Evolutionary conservation across 2,329 filamentous ascomycete species (phyloP), one percentile per base, ranked within the genome.

Genomic region (Colletotrichum cuscutae): DNA sequence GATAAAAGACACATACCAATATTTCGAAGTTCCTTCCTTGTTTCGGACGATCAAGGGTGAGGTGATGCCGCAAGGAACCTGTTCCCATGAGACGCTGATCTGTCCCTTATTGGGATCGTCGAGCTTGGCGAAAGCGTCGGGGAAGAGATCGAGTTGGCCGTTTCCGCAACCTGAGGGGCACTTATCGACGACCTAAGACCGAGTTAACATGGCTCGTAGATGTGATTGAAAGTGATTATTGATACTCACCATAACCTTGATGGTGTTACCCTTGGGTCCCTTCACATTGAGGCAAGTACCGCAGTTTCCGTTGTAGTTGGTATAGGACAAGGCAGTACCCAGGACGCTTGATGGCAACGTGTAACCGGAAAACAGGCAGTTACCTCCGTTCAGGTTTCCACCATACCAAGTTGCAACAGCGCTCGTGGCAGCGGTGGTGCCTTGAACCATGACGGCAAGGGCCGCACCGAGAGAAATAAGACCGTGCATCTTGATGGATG

Each of bases 121-220:
- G 42, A 90, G 84, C 26, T 83, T 76, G 24, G 81, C 71, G 78
- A 90, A 91, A 66, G 85, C 88, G 49, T 84, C 78, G 5, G 84
- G 78, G 81, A 87, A 90, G 68, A 90, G 86, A 76, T 90, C 89
- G 65, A 90, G 84, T 76, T 89, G 86, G 81, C 88, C 87, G 59
- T 79, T 71, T 19, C 82, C 84, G 76, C 89, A 90, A 8, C 65
- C 65, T 73, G 84, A 85, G 52, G 88, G 88, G 79, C 89, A 91
- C 80, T 90, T 79, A 78, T 91, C 89, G 24, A 88, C 86, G 75
- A 90, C 82, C 86, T 88, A 35, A 37, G 11, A 11, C 12, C 7
- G 13, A 19, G 12, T 71, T 61, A 60, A 28, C 22, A 42, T 24
- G 5, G 8, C n/a, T 22, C 49, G 6, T 19, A 65, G 59, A 49